Evolutionary conservation across 2,329 filamentous ascomycete species (phyloP), one percentile per base, ranked within the genome.

Genomic region (Alternaria sp.): DNA sequence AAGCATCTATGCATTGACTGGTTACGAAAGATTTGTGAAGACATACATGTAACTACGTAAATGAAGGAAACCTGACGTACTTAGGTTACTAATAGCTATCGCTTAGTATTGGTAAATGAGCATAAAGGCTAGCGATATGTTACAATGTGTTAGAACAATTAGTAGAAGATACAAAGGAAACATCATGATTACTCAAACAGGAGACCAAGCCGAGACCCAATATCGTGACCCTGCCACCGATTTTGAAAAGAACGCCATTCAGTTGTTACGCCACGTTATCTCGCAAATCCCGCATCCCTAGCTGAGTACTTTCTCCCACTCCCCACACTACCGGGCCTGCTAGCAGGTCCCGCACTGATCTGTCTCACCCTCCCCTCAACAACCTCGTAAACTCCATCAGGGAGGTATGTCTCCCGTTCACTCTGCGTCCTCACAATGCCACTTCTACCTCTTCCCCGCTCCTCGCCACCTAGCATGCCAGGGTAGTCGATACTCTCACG

Each of bases 351-450:
- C 22, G 22, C 32, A 53, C 59, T 58, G 20, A 60, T 12, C n/a
- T 54, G 50, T 48, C 53, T 43, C 12, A 60, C 48, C 30, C 60
- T 38, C 3, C 60, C 60, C 32, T 63, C 52, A 12, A 56, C 43
- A 30, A 63, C 53, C 27, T 63, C 48, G 18, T 63, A 63, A 3
- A 63, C 34, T 1, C 60, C 60, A 46, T 63, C 60, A 1, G 57
- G 57, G 3, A 60, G 36, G 5, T 60, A 41, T 27, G 57, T 63
- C 30, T 56, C 51, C 12, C 52, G 5, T 16, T 44, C 57, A n/a
- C 51, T 56, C 14, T 20, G 11, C 16, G 22, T 41, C 9, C 45
- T 38, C 16, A 38, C 38, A 18, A 44, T 20, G 38, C 38, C 28
- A 3, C 36, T 51, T 1, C 49, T 41, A 2, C 30, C 34, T 28